phyloP scores from a whole-genome alignment of 208 protist genomes.

The Acanthamoeba lenticulata region DNA sequence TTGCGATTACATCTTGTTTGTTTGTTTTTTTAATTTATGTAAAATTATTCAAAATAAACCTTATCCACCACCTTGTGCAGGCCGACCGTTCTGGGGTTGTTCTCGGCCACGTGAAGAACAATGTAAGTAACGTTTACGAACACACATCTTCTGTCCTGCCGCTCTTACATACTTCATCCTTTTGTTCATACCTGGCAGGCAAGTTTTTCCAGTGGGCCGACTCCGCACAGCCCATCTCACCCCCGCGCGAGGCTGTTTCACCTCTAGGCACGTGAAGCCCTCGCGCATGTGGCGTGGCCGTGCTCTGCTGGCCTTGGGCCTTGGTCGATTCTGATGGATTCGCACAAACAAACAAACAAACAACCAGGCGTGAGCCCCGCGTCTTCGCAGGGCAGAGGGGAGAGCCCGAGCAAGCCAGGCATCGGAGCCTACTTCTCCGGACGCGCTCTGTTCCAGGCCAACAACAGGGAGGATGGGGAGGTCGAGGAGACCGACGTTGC shows the following conservation, averaged over 20 bases:
- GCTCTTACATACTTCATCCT: not conserved
- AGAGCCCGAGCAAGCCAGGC: not conserved
- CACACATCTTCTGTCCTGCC: not conserved
- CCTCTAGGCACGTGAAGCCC: not conserved
- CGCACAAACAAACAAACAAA: too few relatives aligned
- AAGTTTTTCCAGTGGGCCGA: constrained; percentile 41
- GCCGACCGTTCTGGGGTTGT: not conserved
- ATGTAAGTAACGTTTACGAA: not conserved
- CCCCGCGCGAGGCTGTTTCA: not conserved
- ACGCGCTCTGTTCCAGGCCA: not conserved
- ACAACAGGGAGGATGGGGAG: not conserved
- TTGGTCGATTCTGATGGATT: too few relatives aligned
- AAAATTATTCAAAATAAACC: not conserved
- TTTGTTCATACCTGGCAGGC: not conserved
- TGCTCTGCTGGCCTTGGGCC: not conserved
- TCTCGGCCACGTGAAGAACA: not conserved
- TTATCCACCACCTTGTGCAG: not conserved
- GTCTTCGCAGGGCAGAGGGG: not conserved
- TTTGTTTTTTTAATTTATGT: not conserved
- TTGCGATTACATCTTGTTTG: not conserved
- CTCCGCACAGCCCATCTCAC: not conserved
- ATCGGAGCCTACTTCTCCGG: not conserved
- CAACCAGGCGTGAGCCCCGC: not conserved
- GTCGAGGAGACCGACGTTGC: not conserved
- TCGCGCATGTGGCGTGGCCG: not conserved